Evolutionary conservation across 23 red algal genomes (phyloP), one percentile per base, ranked within the genome.

Genomic region (Chondrus crispus): DNA sequence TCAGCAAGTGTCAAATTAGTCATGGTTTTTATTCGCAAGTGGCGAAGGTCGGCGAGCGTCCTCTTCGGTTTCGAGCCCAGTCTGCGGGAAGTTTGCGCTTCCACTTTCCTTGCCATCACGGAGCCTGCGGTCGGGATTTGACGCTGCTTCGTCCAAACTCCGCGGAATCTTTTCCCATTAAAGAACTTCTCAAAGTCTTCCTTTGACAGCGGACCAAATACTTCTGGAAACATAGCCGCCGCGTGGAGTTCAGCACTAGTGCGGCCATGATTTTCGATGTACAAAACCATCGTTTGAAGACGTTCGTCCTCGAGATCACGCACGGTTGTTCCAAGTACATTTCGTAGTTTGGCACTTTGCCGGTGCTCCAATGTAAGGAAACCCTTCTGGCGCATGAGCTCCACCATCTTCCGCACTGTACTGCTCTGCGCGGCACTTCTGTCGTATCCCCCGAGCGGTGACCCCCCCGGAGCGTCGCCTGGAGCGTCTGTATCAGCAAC

Each of bases 191-290:
- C 5, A 24, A 80, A 18, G 14, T 80, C 46, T 54, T 80, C 74
- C 2, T 54, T 28, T 4, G 74, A 80, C 35, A 54, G 18, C 51
- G 42, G 3, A 16, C 74, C 42, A 32, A 80, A 80, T 54, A 80
- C 5, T 1, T 80, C 9, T 22, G 46, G 74, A 45, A 80, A 53
- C 46, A 80, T 80, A 37, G 74, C n/a, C 2, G 74, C 51, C 2
- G 74, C 74, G 18, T 80, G 74, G 26, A 80, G 38, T 33, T 80
- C 74, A 4, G 36, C 74, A 32, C 74, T 80, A 5, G 19, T 80
- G 3, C 19, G 44, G 13, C 74, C 74, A 32, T 52, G 46, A 10
- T 52, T 53, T 2, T 80, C 74, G 19, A 80, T 80, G 46, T 80
- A 12, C 5, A 80, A 16, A 54, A 80, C 18, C 8, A 80, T 12